Percentiles rank a stretch among this genome's conserved stretches.
Conservation (phyloP, 768 basidiomycete genomes). For the Lactarius indigo region DNA sequence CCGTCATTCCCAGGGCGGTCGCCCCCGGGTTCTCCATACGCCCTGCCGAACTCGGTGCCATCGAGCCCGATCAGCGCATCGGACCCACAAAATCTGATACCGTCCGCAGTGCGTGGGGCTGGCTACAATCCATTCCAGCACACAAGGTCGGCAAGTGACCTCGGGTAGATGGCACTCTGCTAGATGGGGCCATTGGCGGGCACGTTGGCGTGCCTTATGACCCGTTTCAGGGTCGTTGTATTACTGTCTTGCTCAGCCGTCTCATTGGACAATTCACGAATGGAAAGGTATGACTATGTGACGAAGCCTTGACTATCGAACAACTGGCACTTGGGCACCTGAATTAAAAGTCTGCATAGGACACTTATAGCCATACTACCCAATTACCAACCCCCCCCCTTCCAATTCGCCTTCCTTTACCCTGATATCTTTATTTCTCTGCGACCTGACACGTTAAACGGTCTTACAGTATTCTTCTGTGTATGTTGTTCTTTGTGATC, state of each 20-base stretch:
- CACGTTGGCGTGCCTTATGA: not conserved
- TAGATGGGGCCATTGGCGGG: not conserved
- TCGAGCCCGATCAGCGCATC: slow-evolving; percentile 7
- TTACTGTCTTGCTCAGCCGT: not conserved
- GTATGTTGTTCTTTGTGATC: not conserved
- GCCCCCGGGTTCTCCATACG: not conserved
- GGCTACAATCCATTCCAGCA: slow-evolving; percentile 25
- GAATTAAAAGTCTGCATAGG: not conserved
- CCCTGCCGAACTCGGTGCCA: slow-evolving; percentile 1
- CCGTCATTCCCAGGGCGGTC: slow-evolving; percentile 9
- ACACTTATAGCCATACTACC: not conserved
- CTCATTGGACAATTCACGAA: not conserved
- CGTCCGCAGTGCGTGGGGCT: slow-evolving; percentile 19
- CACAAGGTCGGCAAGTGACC: slow-evolving; percentile 7
- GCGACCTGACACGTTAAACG: not conserved
- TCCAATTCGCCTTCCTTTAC: not conserved
- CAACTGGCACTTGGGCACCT: not conserved
- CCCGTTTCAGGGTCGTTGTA: not conserved
- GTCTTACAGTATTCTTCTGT: slow-evolving; percentile 1
- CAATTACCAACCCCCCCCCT: not conserved
- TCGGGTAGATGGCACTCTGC: not conserved
- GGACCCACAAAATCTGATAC: slow-evolving; percentile 22
- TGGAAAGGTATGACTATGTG: not conserved
- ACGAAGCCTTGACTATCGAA: not conserved
- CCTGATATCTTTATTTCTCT: slow-evolving; percentile 4